Evolutionary conservation across 352 stramenopile species (phyloP), one percentile per base, ranked within the genome.

Genomic region (Globisporangium rhizosaccharum): DNA sequence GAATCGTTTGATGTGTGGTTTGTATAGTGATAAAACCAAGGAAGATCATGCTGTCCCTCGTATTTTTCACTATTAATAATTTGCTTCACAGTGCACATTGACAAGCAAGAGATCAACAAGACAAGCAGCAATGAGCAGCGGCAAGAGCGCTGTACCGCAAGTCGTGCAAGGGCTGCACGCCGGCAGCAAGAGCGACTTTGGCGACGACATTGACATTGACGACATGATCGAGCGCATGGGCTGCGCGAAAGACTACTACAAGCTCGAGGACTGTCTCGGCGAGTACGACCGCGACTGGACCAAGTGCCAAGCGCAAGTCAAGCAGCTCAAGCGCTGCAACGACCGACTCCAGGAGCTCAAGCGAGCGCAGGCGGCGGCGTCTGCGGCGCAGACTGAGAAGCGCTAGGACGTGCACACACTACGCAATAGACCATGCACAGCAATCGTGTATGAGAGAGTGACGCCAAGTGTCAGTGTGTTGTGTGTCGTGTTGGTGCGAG

Each of bases 161-260:
- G 68, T 83, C n/a, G 63, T 87, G 36, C 37, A 74, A 6, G 80
- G 80, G 1, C 72, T 90, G n/a, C 84, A 94, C 59, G 74, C 75
- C 14, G 84, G 82, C 53, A 92, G 82, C 71, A 85, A 91, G 70
- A 92, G 82, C 71, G 80, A 90, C 67, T 90, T 89, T 42, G 78
- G 78, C 11, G 70, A 79, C 17, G 80, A 92, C 51, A 67, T 94
- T 47, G 85, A 94, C 68, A 76, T 89, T 47, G 81, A 89, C 67
- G 79, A 90, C 51, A 83, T 92, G 68, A 94, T 94, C 57, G 82
- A 91, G 70, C 78, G 82, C 56, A 94, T 90, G 68, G 73, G 79
- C 61, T 94, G 85, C 64, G 72, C 85, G 39, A 79, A 82, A 54
- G 78, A 91, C 53, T 94, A 94, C 69, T 93, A 93, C 72, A 81